These are phyloP conservation scores for Ophiostoma sp. DNA, from an alignment of 2,329 filamentous ascomycete species.

Conservation along the genomic window DNA sequence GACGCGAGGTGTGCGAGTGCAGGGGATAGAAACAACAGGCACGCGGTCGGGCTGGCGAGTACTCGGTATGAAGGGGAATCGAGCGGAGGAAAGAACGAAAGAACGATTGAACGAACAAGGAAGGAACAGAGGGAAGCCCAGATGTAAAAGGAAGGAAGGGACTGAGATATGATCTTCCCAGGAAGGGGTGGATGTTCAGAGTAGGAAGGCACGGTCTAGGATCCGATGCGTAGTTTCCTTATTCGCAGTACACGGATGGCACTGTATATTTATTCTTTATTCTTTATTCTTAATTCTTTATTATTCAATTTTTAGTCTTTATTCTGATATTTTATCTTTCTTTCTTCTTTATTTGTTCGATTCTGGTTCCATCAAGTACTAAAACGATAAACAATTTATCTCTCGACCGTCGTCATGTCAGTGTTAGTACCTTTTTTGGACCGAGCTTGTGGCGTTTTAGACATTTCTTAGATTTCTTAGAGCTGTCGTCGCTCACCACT, in stretches of 20 bases:
- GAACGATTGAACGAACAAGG: background rate
- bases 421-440: conserved; percentile 1
- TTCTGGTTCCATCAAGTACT: background rate
- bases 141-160: conserved; percentile 2
- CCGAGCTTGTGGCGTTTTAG: conserved; percentile 9
- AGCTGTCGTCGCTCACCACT: too few relatives aligned
- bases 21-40: background rate
- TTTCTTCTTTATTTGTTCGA: background rate
- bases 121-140: background rate
- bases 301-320: background rate
- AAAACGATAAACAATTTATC: background rate
- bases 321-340: background rate
- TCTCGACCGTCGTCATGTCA: conserved; percentile 9
- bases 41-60: background rate
- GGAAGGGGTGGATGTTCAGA: background rate
- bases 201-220: conserved; percentile 2
- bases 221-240: conserved; percentile 10
- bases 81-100: background rate
- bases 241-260: background rate
- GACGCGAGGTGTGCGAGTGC: background rate
- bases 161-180: background rate
- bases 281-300: background rate
- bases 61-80: background rate
- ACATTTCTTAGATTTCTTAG: background rate
- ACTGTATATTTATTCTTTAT: background rate